Evolutionary conservation across 2,329 filamentous ascomycete genomes (phyloP).

Genomic region (Fonsecaea nubica): DNA sequence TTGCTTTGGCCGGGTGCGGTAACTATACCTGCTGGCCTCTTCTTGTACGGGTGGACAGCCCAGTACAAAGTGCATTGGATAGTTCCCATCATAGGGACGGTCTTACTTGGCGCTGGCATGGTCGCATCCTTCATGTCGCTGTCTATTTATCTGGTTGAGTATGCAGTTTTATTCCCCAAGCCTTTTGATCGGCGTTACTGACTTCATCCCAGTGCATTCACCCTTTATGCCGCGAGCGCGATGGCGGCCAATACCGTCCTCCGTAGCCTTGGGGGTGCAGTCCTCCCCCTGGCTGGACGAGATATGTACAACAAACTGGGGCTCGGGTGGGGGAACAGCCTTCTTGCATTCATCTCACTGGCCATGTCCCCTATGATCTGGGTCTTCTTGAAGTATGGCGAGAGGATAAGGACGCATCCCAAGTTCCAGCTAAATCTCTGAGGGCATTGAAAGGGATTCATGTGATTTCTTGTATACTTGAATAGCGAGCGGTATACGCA

Average conservation of each 20-base stretch:
- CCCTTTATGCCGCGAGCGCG: constrained; percentile 56
- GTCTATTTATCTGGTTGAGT: constrained; percentile 1
- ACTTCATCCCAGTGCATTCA: constrained; percentile 64
- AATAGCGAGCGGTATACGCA: neutral
- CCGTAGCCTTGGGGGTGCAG: constrained; percentile 62
- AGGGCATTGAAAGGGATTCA: constrained; percentile 4
- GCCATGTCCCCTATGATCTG: constrained; percentile 54
- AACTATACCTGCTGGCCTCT: constrained; percentile 61
- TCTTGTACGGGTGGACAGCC: constrained; percentile 66
- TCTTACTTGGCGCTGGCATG: constrained; percentile 61
- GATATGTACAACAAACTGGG: constrained; percentile 56
- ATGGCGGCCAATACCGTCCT: constrained; percentile 63
- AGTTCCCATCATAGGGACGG: constrained; percentile 65
- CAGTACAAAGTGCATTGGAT: constrained; percentile 63
- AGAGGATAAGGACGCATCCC: constrained; percentile 45
- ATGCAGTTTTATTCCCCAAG: neutral
- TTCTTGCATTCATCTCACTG: constrained; percentile 63
- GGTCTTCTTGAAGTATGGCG: constrained; percentile 47
- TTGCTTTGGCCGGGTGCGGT: constrained; percentile 63
- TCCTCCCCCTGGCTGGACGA: constrained; percentile 67
- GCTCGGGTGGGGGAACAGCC: constrained; percentile 59
- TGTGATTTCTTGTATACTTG: neutral
- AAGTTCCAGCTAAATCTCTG: constrained; percentile 42
- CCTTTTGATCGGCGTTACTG: constrained; percentile 61
- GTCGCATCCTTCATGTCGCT: constrained; percentile 57